phyloP scores from a whole-genome alignment of 495 filamentous ascomycete genomes.

The Neurospora sp. region DNA sequence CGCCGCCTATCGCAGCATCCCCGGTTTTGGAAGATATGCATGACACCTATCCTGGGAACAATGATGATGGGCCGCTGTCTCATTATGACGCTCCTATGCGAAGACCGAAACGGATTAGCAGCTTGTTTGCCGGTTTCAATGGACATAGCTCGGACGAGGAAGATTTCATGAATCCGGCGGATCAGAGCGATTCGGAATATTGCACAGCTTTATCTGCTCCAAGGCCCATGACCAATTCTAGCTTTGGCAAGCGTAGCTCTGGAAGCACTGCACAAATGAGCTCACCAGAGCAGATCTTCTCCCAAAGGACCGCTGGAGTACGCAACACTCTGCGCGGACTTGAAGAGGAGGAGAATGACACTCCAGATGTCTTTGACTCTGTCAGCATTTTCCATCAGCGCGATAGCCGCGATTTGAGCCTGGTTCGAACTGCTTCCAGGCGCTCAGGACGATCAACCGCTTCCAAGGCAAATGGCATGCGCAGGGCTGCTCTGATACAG shows the following conservation, averaged over 20 bases:
- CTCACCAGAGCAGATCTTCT: conserved; percentile 26
- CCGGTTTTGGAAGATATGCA: conserved; percentile 32
- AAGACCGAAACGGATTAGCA: conserved; percentile 65
- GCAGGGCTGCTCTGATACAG: conserved; percentile 61
- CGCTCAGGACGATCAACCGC: conserved; percentile 22
- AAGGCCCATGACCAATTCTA: conserved; percentile 27
- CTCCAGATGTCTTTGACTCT: conserved; percentile 18
- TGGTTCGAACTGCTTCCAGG: conserved; percentile 21
- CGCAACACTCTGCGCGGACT: conserved; percentile 16
- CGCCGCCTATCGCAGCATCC: conserved; percentile 27
- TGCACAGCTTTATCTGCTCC: conserved; percentile 56
- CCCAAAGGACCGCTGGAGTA: conserved; percentile 9
- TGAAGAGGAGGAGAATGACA: conserved; percentile 5
- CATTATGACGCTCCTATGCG: conserved; percentile 50
- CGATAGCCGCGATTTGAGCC: conserved; percentile 22
- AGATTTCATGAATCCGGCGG: conserved; percentile 43
- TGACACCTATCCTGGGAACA: conserved; percentile 70
- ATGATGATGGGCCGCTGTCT: conserved; percentile 68
- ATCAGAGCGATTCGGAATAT: conserved; percentile 56
- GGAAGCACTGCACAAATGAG: conserved; percentile 6
- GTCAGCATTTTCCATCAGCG: conserved; percentile 11
- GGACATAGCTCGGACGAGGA: conserved; percentile 48
- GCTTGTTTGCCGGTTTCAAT: conserved; percentile 77
- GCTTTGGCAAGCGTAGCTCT: conserved; percentile 27
- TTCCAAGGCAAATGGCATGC: conserved; percentile 36